Evolutionary conservation across 139 green algal genomes (phyloP), one percentile per base, ranked within the genome.

Genomic region (Gonium pectorale): DNA sequence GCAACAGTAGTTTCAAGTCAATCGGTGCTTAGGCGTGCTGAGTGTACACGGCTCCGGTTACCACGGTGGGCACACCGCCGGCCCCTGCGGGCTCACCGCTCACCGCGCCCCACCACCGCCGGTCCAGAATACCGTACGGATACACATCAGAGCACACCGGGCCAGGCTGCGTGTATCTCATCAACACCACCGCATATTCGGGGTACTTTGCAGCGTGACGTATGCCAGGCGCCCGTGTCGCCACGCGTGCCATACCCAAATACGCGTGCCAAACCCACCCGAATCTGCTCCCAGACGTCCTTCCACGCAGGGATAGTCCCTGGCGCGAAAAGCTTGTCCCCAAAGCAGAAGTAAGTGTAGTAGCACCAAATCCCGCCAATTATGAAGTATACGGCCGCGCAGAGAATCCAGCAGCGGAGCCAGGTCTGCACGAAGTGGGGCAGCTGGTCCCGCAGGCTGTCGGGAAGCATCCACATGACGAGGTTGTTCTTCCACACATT

Each of bases 401-500:
- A 93, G 11, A 95, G 77, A 2, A 99, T 54, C 72, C 90, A 97
- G 87, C 92, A 95, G 44, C 96, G 93, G 41, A 98, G 75, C 96
- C 96, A 99, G 1, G 91, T 90, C 86, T 94, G 94, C 40, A 91
- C 86, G 2, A 89, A 80, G 52, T 88, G 89, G 1, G 94, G 94
- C 49, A 96, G 56, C 4, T 44, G 26, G 19, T 81, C 77, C 19
- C 72, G 77, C 2, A 86, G 31, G 40, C 70, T 38, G 6, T 84
- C 41, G 8, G 89, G 83, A 9, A 93, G 72, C 59, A 88, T 83
- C 80, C 89, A 91, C 60, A 95, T 85, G 31, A 94, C 89, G 33
- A 98, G 84, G 40, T 79, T 51, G 84, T 97, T 98, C 86, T 98
- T 98, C 95, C 95, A 98, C 35, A 90, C 88, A 81, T 95, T 92